Evolutionary conservation across 345 rosid genomes (phyloP).

Genomic region (Acer saccharum): DNA sequence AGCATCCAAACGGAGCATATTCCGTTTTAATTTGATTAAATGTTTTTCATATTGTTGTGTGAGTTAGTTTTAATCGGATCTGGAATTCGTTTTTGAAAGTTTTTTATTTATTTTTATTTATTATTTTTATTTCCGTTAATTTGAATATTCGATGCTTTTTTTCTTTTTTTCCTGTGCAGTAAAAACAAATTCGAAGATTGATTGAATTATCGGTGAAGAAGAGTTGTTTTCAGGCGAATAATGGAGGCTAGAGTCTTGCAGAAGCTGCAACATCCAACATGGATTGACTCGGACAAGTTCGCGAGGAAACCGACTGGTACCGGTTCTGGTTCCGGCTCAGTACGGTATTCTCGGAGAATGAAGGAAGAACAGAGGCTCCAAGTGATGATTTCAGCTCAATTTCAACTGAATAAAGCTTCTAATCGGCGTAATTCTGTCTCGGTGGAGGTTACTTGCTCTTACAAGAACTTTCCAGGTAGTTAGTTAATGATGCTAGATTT

Average conservation of each 20-base stretch:
- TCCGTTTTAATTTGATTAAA: too few relatives aligned
- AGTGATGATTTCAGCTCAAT: conserved; percentile 43
- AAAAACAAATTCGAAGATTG: background rate
- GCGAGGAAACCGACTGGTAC: conserved; percentile 26
- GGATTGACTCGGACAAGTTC: conserved; percentile 40
- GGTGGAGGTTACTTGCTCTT: conserved; percentile 45
- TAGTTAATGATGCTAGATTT: background rate
- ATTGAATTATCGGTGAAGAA: background rate
- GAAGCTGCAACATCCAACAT: conserved; percentile 45
- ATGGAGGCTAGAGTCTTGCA: conserved; percentile 66
- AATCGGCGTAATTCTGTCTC: conserved; percentile 28
- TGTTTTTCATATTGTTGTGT: too few relatives aligned
- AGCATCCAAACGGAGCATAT: too few relatives aligned
- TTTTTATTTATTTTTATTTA: too few relatives aligned
- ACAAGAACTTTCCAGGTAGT: conserved; percentile 59
- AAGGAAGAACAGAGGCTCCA: conserved; percentile 35
- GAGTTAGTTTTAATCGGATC: too few relatives aligned
- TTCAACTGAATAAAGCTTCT: conserved; percentile 32
- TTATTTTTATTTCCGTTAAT: background rate
- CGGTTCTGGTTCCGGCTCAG: conserved; percentile 3
- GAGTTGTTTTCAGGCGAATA: background rate
- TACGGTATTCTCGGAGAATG: conserved; percentile 35
- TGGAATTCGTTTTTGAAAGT: too few relatives aligned
- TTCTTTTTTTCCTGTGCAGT: background rate
- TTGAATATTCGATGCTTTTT: background rate